phyloP scores from a whole-genome alignment of 2,329 filamentous ascomycete species.

The Coccinonectria pachysandricola region DNA sequence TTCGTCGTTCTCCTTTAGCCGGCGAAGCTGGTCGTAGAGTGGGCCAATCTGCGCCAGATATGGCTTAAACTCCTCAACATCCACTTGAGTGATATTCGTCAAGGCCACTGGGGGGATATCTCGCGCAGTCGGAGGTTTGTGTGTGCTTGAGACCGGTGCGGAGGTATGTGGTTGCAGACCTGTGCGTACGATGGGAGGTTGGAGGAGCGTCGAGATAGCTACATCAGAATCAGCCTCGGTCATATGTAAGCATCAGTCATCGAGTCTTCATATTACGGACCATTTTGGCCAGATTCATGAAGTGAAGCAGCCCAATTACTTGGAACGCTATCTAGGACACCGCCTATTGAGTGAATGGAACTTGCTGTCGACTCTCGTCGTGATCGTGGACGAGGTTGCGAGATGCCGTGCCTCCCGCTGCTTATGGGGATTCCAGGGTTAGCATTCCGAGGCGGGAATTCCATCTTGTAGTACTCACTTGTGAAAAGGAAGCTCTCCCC shows the following conservation, averaged over 20 bases:
- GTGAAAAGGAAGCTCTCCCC: slow-evolving; percentile 49
- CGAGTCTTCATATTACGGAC: slow-evolving; percentile 35
- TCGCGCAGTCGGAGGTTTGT: slow-evolving; percentile 72
- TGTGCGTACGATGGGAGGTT: slow-evolving; percentile 81
- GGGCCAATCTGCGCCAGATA: slow-evolving; percentile 81
- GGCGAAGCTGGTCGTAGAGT: slow-evolving; percentile 79
- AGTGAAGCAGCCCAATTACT: slow-evolving; percentile 45
- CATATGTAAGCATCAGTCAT: too few species aligned
- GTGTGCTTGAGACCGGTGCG: slow-evolving; percentile 56
- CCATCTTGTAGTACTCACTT: slow-evolving; percentile 42
- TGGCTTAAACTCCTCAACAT: slow-evolving; percentile 66
- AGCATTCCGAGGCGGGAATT: too few species aligned
- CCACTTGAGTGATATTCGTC: slow-evolving; percentile 76
- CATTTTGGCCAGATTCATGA: slow-evolving; percentile 74
- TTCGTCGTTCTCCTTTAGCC: slow-evolving; percentile 68
- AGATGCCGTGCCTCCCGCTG: slow-evolving; percentile 33
- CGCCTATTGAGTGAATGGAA: slow-evolving; percentile 79
- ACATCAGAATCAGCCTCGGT: slow-evolving; percentile 8
- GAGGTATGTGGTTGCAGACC: slow-evolving; percentile 72
- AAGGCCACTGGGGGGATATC: slow-evolving; percentile 92
- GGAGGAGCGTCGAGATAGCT: slow-evolving; percentile 90
- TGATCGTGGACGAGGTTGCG: slow-evolving; percentile 35
- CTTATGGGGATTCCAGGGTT: too few species aligned
- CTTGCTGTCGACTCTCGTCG: slow-evolving; percentile 77
- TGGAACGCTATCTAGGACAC: slow-evolving; percentile 63